phyloP scores from a whole-genome alignment of 352 stramenopile genomes.

The Sclerospora graminicola region DNA sequence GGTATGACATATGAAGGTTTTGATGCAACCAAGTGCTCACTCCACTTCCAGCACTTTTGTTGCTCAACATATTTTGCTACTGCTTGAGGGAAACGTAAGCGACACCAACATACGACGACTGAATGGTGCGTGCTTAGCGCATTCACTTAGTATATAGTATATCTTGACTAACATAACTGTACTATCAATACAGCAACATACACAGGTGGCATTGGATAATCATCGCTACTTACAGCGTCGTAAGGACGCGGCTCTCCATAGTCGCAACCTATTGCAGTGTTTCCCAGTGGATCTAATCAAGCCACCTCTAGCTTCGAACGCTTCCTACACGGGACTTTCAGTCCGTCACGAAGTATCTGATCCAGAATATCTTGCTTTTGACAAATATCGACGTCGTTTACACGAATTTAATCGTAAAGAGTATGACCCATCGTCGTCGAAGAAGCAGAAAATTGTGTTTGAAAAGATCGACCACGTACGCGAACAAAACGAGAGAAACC shows the following conservation, averaged over 20 bases:
- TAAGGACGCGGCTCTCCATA: slow-evolving; percentile 39
- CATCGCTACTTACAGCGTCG: slow-evolving; percentile 40
- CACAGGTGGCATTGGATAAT: slow-evolving; percentile 27
- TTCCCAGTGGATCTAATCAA: slow-evolving; percentile 34
- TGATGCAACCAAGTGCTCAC: too few species aligned
- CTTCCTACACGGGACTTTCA: slow-evolving; percentile 6
- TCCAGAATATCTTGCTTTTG: slow-evolving; percentile 20
- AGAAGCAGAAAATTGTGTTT: slow-evolving; percentile 22
- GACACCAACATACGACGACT: too few species aligned
- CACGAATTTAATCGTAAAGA: slow-evolving; percentile 33
- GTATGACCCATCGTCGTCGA: slow-evolving; percentile 26
- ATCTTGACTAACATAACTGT: not conserved
- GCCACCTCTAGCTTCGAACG: slow-evolving; percentile 3
- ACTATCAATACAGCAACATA: slow-evolving; percentile 24
- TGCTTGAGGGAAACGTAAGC: too few species aligned
- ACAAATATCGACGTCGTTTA: slow-evolving; percentile 29
- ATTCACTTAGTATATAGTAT: too few species aligned
- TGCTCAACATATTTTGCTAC: too few species aligned
- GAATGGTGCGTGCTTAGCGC: too few species aligned
- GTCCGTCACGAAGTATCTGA: slow-evolving; percentile 12
- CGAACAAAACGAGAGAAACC: slow-evolving; percentile 25
- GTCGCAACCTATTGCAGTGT: slow-evolving; percentile 26
- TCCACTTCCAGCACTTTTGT: too few species aligned
- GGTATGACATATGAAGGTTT: too few species aligned
- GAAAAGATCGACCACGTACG: slow-evolving; percentile 25